Evolutionary conservation across 768 basidiomycete genomes (phyloP).

Genomic region (Daedaleopsis nitida): DNA sequence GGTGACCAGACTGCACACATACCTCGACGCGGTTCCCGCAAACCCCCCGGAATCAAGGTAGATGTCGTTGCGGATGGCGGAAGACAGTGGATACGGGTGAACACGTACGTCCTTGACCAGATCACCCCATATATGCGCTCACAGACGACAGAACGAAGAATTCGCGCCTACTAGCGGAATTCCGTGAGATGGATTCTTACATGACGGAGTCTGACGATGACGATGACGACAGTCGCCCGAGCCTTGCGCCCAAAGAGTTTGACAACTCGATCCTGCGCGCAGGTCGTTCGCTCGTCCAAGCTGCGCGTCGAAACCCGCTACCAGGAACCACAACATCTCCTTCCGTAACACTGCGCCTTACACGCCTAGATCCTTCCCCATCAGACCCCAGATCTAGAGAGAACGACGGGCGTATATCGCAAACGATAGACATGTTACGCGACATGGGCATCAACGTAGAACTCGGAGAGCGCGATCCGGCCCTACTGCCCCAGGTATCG

Average conservation of each 20-base stretch:
- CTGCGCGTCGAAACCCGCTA: conserved; percentile 60
- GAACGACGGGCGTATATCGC: conserved; percentile 57
- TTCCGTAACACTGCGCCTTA: conserved; percentile 62
- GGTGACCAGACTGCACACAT: conserved; percentile 15
- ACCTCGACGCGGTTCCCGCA: conserved; percentile 21
- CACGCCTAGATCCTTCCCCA: conserved; percentile 58
- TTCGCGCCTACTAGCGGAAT: conserved; percentile 73
- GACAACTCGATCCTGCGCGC: conserved; percentile 76
- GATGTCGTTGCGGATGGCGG: conserved; percentile 82
- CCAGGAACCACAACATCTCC: conserved; percentile 39
- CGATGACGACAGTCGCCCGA: conserved; percentile 28
- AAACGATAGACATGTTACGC: conserved; percentile 57
- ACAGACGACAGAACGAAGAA: conserved; percentile 63
- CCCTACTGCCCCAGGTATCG: not conserved
- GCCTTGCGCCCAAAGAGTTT: conserved; percentile 52
- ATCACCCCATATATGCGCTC: not conserved
- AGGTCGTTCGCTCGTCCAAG: conserved; percentile 66
- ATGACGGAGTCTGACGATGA: conserved; percentile 54
- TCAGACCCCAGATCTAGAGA: conserved; percentile 30
- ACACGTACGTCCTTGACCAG: conserved; percentile 64
- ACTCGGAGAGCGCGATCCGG: conserved; percentile 55
- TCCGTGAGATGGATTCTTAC: conserved; percentile 85
- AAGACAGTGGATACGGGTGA: conserved; percentile 78
- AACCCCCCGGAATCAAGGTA: conserved; percentile 59
- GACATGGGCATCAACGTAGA: conserved; percentile 68